Evolutionary conservation across 2,329 filamentous ascomycete species (phyloP), one percentile per base, ranked within the genome.

Genomic region (Cyphellophora europaea): DNA sequence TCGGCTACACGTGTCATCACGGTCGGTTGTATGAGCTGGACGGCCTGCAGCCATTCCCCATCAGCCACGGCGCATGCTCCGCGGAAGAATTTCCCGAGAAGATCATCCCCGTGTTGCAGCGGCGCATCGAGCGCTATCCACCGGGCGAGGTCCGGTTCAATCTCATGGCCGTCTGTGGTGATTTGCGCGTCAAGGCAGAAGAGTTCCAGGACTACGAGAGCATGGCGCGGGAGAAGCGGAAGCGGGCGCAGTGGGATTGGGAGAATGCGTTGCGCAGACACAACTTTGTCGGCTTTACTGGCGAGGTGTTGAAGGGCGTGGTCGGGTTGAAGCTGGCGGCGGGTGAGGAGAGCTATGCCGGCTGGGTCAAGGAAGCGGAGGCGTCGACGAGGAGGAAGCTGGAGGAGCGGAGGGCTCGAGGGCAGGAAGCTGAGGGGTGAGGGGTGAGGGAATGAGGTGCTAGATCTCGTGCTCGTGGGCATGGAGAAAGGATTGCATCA

Each of bases 251-350:
- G 45, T 98, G 91, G 91, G 73, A 78, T 54, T 95, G 91, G 71
- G 91, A 98, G 71, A 98, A 98, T 61, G 82, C 87, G 8, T 67
- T 98, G 52, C 67, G 91, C 41, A 69, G 83, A 50, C 89, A 94
- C 60, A 98, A 98, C 61, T 98, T 98, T 65, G 84, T 98, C 1
- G 89, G 87, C 0, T 95, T 98, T 52, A 82, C 89, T 3, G 87
- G 85, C 10, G 87, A 95, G 65, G 69, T 95, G 41, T 65, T 94
- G 49, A 93, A 91, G 67, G 82, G 78, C 1, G 89, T 95, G 3
- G 82, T 86, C n/a, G 69, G 63, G 45, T 58, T 65, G 42, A 94
- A 93, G 67, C 55, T 93, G 27, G 66, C 69, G 40, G 71, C 80
- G 44, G 80, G 74, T 1, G n/a, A n/a, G n/a, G n/a, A n/a, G n/a